phyloP scores from a whole-genome alignment of 2,329 filamentous ascomycete genomes.

The Cadophora luteo-olivacea region DNA sequence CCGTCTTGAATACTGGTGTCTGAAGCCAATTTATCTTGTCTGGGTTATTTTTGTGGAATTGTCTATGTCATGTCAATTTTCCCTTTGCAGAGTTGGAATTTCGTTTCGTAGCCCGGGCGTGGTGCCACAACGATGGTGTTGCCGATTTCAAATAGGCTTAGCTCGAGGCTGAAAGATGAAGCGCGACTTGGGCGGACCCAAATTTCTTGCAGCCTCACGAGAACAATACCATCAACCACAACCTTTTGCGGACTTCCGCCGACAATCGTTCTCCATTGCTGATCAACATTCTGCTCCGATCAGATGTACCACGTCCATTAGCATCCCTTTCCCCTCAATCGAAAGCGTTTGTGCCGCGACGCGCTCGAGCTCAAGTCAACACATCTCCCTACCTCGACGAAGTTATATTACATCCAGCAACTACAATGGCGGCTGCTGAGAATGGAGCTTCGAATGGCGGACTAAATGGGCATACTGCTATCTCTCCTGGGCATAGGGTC shows the following conservation, averaged over 20 bases:
- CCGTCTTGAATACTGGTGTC: background rate
- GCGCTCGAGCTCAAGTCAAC: conserved; percentile 26
- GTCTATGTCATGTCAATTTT: background rate
- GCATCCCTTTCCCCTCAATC: conserved; percentile 2
- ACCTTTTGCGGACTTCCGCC: background rate
- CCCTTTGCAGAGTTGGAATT: background rate
- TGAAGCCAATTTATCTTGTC: too few species aligned
- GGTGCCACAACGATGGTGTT: background rate
- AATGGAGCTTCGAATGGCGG: conserved; percentile 40
- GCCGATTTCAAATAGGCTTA: background rate
- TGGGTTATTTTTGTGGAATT: background rate
- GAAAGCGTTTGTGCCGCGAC: conserved; percentile 27
- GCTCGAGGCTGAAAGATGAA: conserved; percentile 6
- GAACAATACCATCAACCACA: background rate
- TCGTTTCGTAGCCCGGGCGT: background rate
- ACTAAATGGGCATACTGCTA: conserved; percentile 37
- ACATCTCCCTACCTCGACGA: background rate
- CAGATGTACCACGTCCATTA: conserved; percentile 28
- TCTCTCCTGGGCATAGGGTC: conserved; percentile 34
- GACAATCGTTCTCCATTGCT: background rate
- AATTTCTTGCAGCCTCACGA: conserved; percentile 7
- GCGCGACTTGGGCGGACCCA: background rate
- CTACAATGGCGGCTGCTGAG: conserved; percentile 37
- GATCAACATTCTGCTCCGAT: background rate
- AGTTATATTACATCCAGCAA: conserved; percentile 2